These are phyloP conservation scores for Salvia rosmarinus DNA, from an alignment of 257 asterid genomes.

Conservation along the genomic window DNA sequence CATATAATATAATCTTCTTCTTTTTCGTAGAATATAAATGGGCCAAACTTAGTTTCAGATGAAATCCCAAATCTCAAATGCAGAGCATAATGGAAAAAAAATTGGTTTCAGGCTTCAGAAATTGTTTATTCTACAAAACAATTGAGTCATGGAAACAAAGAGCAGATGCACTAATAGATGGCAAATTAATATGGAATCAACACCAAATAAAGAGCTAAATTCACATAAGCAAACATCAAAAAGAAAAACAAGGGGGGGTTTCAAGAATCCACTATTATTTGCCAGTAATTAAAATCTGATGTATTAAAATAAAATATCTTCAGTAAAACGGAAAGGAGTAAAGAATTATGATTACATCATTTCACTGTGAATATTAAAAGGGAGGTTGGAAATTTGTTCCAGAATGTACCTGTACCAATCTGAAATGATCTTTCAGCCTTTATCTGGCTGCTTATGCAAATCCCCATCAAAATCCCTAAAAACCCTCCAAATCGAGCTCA, in stretches of 20 bases:
- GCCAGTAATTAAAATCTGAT: neutral
- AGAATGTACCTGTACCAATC: constrained; percentile 43
- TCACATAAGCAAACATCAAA: neutral
- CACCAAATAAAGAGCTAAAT: constrained; percentile 7
- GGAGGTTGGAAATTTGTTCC: neutral
- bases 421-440: constrained; percentile 53
- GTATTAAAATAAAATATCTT: neutral
- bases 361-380: neutral
- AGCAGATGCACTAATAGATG: constrained; percentile 13
- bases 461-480: constrained; percentile 59
- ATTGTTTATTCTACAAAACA: constrained; percentile 5
- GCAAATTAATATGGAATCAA: neutral
- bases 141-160: neutral
- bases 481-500: constrained; percentile 32
- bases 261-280: neutral
- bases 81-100: constrained; percentile 10
- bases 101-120: constrained; percentile 25
- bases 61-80: constrained; percentile 13
- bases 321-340: neutral
- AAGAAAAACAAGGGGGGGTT: neutral
- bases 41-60: neutral
- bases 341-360: constrained; percentile 8
- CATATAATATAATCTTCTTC: neutral
- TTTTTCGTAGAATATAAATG: neutral
- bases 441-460: constrained; percentile 59